phyloP scores from a whole-genome alignment of 1,139 yeast species.

The Yamadazyma sp. region DNA sequence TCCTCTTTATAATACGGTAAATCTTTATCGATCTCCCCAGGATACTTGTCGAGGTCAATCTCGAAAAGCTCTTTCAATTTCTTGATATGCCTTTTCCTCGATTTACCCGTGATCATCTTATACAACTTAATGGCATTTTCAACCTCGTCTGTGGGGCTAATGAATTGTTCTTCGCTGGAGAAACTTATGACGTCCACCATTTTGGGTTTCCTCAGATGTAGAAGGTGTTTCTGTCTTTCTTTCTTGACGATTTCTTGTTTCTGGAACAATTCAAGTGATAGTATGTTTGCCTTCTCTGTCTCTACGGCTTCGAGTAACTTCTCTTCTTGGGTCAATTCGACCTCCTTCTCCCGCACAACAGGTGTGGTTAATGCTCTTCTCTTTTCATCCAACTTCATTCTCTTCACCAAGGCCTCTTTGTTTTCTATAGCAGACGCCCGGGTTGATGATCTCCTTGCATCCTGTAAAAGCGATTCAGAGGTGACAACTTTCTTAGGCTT shows the following conservation, averaged over 20 bases:
- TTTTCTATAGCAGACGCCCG: slow-evolving; percentile 78
- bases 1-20: slow-evolving; percentile 36
- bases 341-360: slow-evolving; percentile 40
- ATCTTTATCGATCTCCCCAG: slow-evolving; percentile 39
- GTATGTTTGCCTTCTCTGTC: slow-evolving; percentile 75
- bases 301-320: slow-evolving; percentile 79
- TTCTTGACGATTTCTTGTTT: slow-evolving; percentile 85
- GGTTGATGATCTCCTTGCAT: slow-evolving; percentile 69
- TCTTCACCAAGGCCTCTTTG: slow-evolving; percentile 74
- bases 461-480: slow-evolving; percentile 50
- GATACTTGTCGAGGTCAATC: slow-evolving; percentile 22
- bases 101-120: slow-evolving; percentile 24
- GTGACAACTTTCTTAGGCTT: slow-evolving; percentile 23
- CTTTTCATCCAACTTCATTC: slow-evolving; percentile 68
- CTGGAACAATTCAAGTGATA: slow-evolving; percentile 71
- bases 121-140: slow-evolving; percentile 39
- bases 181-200: slow-evolving; percentile 57
- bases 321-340: slow-evolving; percentile 81
- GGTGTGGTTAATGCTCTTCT: slow-evolving; percentile 55
- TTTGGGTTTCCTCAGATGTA: slow-evolving; percentile 62
- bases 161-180: slow-evolving; percentile 38
- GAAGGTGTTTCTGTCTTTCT: slow-evolving; percentile 70
- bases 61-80: slow-evolving; percentile 15
- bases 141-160: slow-evolving; percentile 56
- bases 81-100: slow-evolving; percentile 36